Percentiles rank a stretch among this genome's conserved stretches.
Evolutionary conservation across 2,329 filamentous ascomycete species (phyloP).

Genomic region (Xylariaceae sp.): DNA sequence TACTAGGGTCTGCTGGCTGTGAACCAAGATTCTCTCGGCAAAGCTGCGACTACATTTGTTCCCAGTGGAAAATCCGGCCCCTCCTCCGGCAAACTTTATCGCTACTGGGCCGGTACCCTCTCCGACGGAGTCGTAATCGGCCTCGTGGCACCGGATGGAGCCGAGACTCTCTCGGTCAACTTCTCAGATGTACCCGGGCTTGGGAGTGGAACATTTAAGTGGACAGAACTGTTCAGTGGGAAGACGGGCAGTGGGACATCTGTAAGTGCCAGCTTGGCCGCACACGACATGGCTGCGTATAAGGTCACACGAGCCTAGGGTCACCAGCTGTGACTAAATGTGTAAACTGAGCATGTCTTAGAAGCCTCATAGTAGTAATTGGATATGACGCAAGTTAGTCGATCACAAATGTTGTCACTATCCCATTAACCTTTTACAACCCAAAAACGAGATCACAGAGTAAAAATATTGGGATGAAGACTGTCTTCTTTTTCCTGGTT

Average conservation of each 20-base stretch:
- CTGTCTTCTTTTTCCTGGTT: too few relatives aligned
- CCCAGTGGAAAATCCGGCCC: background rate
- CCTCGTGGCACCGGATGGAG: background rate
- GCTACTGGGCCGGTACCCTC: slow-evolving; percentile 1
- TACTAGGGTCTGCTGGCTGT: background rate
- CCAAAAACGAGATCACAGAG: too few relatives aligned
- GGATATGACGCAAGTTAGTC: too few relatives aligned
- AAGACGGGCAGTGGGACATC: background rate
- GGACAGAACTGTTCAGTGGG: background rate
- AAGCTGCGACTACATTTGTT: background rate
- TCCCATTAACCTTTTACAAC: too few relatives aligned
- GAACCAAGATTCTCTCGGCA: slow-evolving; percentile 1
- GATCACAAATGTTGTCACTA: too few relatives aligned
- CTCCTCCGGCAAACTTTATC: background rate
- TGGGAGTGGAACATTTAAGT: background rate
- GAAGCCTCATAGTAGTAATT: too few relatives aligned
- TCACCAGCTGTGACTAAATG: too few relatives aligned
- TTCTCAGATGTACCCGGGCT: slow-evolving; percentile 4
- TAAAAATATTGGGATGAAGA: too few relatives aligned
- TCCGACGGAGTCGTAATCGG: slow-evolving; percentile 3
- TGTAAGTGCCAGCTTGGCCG: background rate
- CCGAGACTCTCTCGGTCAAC: slow-evolving; percentile 4
- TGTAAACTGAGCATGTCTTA: too few relatives aligned
- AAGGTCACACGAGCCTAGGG: too few relatives aligned
- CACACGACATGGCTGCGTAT: background rate